Base-by-base conservation (phyloP, 2,329 filamentous ascomycete species). In the Alternaria gansuensis region DNA sequence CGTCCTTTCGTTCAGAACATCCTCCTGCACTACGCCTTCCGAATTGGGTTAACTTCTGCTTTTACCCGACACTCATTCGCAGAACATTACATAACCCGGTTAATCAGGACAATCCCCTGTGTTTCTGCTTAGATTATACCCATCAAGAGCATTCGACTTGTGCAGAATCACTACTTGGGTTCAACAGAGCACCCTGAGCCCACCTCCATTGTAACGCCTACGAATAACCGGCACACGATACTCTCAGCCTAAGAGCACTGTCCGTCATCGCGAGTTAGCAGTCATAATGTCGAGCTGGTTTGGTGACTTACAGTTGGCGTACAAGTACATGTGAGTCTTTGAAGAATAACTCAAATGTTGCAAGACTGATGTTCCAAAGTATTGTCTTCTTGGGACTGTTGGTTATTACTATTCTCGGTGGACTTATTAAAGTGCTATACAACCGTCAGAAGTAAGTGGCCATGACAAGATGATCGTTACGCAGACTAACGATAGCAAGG, bases 241-340 rank as follows among this genome's bases (percentile, higher is more conserved):
- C 14, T 29, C 46, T 13, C 17, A 26, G 6, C 33, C 10, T 5
- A 28, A 39, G 31, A 36, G 10, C 28, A 34, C 28, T 34, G 2
- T 51, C 46, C 28, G 23, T 23, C 21, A 34, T 10, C 33, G 14
- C 33, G 46, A 50, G 2, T 2, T 36, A 50, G 23, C 29, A 59
- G 37, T 44, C 51, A 59, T 10, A 46, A 59, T 53, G 49, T 60
- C 62, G 40, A 72, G 69, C 57, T 75, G 73, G 74, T 77, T 77
- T 51, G 75, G 73, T 23, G 54, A 72, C 31, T 56, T 77, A 39
- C 63, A 74, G 51, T 63, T 77, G 67, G 74, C 73, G 29, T 78
- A 76, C 70, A 77, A 77, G 59, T 77, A 74, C 57, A 66, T 67
- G 76, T 77, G 67, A 54, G 75, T 62, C 10, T 5, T 5, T 23